Conservation (phyloP, 2,329 filamentous ascomycete genomes). For the Septoria petroselini region DNA sequence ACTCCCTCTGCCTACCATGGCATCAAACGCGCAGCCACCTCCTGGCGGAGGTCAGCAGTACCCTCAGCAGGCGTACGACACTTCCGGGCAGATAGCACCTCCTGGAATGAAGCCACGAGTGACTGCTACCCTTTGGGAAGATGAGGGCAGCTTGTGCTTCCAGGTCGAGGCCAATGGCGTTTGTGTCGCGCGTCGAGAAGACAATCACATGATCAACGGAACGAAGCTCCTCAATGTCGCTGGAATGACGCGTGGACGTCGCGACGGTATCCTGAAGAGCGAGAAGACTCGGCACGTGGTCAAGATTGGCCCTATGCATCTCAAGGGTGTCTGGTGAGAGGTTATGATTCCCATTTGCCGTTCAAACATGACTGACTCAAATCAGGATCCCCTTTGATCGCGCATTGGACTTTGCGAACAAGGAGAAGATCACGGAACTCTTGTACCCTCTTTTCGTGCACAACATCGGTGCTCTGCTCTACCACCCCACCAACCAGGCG, state of each 20-base stretch:
- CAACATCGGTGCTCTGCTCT: constrained; percentile 89
- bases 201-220: constrained; percentile 99
- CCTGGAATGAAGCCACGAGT: constrained; percentile 95
- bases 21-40: constrained; percentile 25
- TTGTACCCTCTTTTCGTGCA: constrained; percentile 96
- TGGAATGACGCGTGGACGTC: constrained; percentile 92
- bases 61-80: constrained; percentile 60
- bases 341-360: not conserved
- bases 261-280: constrained; percentile 95
- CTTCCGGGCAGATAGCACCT: constrained; percentile 87
- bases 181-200: constrained; percentile 90
- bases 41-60: constrained; percentile 24
- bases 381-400: constrained; percentile 93
- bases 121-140: constrained; percentile 95
- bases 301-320: constrained; percentile 98
- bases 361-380: constrained; percentile 16
- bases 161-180: constrained; percentile 96
- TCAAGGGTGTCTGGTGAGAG: constrained; percentile 94
- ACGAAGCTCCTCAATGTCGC: constrained; percentile 96
- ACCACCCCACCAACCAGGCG: constrained; percentile 87
- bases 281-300: constrained; percentile 96
- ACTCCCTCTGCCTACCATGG: constrained; percentile 53
- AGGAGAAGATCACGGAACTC: constrained; percentile 96
- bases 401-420: constrained; percentile 97
- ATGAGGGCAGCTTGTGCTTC: constrained; percentile 95